Conservation (phyloP, 2,329 filamentous ascomycete species). For the Verticillium albo-atrum region DNA sequence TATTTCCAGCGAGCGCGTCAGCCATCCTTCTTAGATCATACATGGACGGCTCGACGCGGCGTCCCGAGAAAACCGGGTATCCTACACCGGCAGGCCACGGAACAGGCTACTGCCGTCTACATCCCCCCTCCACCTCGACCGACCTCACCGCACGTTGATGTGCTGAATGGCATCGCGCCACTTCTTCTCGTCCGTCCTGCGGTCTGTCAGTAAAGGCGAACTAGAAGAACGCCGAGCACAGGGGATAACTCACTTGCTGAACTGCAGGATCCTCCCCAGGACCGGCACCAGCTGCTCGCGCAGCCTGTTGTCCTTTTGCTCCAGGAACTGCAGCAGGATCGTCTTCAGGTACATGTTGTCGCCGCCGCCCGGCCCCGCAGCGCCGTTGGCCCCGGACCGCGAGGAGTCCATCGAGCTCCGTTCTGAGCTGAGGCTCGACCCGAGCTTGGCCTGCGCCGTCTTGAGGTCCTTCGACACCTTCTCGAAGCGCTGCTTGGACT, state of each 20-base stretch:
- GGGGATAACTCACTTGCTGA: constrained; percentile 61
- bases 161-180: constrained; percentile 73
- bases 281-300: constrained; percentile 74
- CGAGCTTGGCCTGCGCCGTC: constrained; percentile 42
- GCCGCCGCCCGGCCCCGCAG: constrained; percentile 16
- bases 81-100: background rate
- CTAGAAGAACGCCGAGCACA: background rate
- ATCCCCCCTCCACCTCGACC: background rate
- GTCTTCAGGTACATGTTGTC: constrained; percentile 72
- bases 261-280: constrained; percentile 68
- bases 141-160: constrained; percentile 30
- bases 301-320: constrained; percentile 73
- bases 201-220: constrained; percentile 10
- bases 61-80: background rate
- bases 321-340: constrained; percentile 74
- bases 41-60: background rate
- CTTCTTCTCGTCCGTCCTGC: constrained; percentile 70
- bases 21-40: background rate
- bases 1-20: background rate
- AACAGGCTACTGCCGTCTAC: background rate
- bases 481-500: constrained; percentile 71
- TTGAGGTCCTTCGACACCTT: constrained; percentile 69
- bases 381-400: constrained; percentile 35
- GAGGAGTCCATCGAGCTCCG: constrained; percentile 42
- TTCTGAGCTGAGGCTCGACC: constrained; percentile 23